Base-by-base conservation (phyloP, 768 basidiomycete genomes). In the Udeniomyces megalosporus region DNA sequence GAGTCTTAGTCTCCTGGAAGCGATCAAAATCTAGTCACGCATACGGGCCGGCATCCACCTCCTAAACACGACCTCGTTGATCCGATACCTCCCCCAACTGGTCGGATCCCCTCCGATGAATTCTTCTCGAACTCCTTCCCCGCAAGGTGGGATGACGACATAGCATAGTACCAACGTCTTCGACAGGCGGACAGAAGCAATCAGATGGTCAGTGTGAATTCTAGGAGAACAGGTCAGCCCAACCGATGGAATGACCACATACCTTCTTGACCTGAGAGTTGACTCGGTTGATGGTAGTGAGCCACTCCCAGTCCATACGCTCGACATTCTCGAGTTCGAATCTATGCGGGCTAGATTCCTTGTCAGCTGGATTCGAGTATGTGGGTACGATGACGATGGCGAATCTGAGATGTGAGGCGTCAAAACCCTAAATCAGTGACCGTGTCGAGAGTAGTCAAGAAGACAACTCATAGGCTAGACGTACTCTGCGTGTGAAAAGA, bases 261-360 rank as follows among this genome's bases (percentile, higher is more conserved):
- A 88, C 93, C 82, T 99, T 99, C 75, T 91, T 89, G 4, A 97
- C 93, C 71, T 95, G 90, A 0, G 88, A 84, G 72, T 93, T 96
- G 14, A 96, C 93, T 42, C 95, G 82, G 71, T 95, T 97, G 65
- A 99, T 81, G 1, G 95, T 99, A 74, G 88, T 90, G 31, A 99
- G 79, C 92, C 91, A 96, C 14, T 87, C 80, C 95, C 95, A 99
- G 11, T 84, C 77, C 69, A 88, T 69, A 51, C 68, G 63, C 56
- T 71, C 70, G n/a, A 69, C 71, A 48, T 69, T 67, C 31, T 59
- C 66, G 11, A 60, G 49, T 15, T 62, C 56, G 42, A 65, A 63
- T 52, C 63, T 63, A 28, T 46, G 17, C 0, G 81, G 80, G 3
- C 86, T 89, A 0, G 77, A 71, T 26, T 77, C 74, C 63, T 80